Conservation (phyloP, 345 rosid species). For the Boechera stricta region DNA sequence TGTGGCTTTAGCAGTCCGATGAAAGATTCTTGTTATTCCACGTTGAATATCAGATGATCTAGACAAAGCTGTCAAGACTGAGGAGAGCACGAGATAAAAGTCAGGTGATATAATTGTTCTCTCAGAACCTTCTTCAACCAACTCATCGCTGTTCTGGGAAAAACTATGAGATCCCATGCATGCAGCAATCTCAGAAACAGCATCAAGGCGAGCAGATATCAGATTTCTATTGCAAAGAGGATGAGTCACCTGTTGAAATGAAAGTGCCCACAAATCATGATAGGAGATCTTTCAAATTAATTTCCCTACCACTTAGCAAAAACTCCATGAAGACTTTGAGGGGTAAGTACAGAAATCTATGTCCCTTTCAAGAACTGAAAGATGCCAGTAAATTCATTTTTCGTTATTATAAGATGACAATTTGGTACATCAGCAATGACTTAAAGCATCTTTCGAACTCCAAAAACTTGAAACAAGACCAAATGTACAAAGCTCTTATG, state of each 20-base stretch:
- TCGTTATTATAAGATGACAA: background rate
- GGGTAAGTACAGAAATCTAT: slow-evolving; percentile 1
- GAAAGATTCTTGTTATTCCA: slow-evolving; percentile 94
- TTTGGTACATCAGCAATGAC: slow-evolving; percentile 5
- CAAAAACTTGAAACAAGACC: slow-evolving; percentile 23
- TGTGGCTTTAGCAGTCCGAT: slow-evolving; percentile 82
- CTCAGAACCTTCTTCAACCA: slow-evolving; percentile 53
- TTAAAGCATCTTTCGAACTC: slow-evolving; percentile 12
- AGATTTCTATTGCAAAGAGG: slow-evolving; percentile 82
- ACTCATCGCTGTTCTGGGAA: slow-evolving; percentile 45
- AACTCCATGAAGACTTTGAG: slow-evolving; percentile 1
- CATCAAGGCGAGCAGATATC: slow-evolving; percentile 94
- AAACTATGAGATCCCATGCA: slow-evolving; percentile 70
- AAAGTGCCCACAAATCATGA: slow-evolving; percentile 20
- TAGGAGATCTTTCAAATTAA: background rate
- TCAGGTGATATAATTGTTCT: slow-evolving; percentile 50
- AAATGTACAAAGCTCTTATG: slow-evolving; percentile 16
- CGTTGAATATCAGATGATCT: slow-evolving; percentile 91
- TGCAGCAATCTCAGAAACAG: slow-evolving; percentile 93
- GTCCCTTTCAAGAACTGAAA: slow-evolving; percentile 17
- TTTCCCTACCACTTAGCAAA: slow-evolving; percentile 5
- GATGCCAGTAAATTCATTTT: slow-evolving; percentile 13
- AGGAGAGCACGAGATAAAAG: slow-evolving; percentile 61
- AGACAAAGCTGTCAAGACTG: slow-evolving; percentile 76
- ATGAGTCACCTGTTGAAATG: slow-evolving; percentile 76